These are phyloP conservation scores for Leishmania gerbilli DNA, from an alignment of 208 protist genomes.

Conservation along the genomic window DNA sequence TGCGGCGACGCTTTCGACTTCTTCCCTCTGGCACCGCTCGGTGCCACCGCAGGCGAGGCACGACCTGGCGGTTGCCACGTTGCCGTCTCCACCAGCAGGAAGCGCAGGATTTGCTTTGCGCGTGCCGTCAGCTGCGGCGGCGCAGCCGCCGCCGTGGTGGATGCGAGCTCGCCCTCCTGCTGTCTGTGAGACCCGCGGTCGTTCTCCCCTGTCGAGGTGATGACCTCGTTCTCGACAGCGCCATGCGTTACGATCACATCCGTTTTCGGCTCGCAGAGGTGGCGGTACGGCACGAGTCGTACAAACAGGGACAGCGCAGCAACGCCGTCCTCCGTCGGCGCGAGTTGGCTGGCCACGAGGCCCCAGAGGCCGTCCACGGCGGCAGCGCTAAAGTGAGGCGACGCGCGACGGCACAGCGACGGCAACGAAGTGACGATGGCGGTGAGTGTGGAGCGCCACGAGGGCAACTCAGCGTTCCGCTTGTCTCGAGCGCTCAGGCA, in stretches of 20 bases:
- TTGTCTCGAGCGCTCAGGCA: conserved; percentile 27
- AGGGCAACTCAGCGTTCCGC: conserved; percentile 5
- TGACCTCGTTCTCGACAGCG: not conserved
- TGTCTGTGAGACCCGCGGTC: not conserved
- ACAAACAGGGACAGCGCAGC: conserved; percentile 28
- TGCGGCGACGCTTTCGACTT: not conserved
- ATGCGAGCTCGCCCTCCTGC: not conserved
- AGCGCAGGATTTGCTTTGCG: conserved; percentile 42
- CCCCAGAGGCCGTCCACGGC: conserved; percentile 60
- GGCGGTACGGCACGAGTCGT: conserved; percentile 29
- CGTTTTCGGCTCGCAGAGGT: conserved; percentile 12
- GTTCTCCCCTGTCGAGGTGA: not conserved
- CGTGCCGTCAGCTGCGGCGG: conserved; percentile 17
- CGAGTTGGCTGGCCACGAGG: conserved; percentile 31
- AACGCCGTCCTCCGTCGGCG: conserved; percentile 11
- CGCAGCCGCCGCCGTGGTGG: not conserved
- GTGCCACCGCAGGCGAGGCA: not conserved
- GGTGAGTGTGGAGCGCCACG: conserved; percentile 12
- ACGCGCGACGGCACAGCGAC: conserved; percentile 35
- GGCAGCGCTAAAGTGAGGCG: conserved; percentile 42
- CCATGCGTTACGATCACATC: not conserved
- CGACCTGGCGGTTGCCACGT: conserved; percentile 34
- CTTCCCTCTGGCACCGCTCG: not conserved
- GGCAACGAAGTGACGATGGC: conserved; percentile 21
- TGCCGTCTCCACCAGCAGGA: conserved; percentile 51